These are phyloP conservation scores for Fusarium sp. DNA, from an alignment of 2,329 filamentous ascomycete species.

Conservation along the genomic window DNA sequence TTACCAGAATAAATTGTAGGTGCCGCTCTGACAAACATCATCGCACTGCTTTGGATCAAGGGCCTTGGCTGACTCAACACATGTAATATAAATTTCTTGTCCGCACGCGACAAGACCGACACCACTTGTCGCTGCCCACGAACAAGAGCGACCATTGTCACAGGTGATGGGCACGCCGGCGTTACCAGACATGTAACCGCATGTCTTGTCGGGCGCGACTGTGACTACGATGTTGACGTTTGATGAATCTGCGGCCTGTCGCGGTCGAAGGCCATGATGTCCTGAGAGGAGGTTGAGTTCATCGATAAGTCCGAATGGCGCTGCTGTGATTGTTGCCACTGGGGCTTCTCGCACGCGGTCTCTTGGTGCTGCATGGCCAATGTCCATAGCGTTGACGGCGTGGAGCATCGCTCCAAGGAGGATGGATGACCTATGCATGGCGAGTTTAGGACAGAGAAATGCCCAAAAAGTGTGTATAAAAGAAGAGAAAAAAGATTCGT, in stretches of 20 bases:
- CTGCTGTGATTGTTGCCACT: not conserved
- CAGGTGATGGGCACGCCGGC: not conserved
- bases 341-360: not conserved
- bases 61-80: not conserved
- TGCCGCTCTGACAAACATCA: not conserved
- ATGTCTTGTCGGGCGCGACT: not conserved
- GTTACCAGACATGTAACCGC: not conserved
- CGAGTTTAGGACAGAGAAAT: not conserved
- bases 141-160: not conserved
- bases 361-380: not conserved
- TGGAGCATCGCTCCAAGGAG: not conserved
- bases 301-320: not conserved
- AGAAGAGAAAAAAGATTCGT: not conserved
- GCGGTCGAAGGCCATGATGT: fast-evolving
- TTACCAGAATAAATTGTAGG: not conserved
- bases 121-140: not conserved
- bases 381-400: fast-evolving
- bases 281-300: not conserved
- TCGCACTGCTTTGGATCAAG: not conserved
- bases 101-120: not conserved
- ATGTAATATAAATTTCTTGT: not conserved
- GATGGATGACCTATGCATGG: not conserved
- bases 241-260: not conserved
- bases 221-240: not conserved
- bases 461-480: not conserved